A percentile compares a stretch with the other conserved stretches of the same genome.
Conservation (phyloP, 257 asterid genomes). For the Rauvolfia tetraphylla region DNA sequence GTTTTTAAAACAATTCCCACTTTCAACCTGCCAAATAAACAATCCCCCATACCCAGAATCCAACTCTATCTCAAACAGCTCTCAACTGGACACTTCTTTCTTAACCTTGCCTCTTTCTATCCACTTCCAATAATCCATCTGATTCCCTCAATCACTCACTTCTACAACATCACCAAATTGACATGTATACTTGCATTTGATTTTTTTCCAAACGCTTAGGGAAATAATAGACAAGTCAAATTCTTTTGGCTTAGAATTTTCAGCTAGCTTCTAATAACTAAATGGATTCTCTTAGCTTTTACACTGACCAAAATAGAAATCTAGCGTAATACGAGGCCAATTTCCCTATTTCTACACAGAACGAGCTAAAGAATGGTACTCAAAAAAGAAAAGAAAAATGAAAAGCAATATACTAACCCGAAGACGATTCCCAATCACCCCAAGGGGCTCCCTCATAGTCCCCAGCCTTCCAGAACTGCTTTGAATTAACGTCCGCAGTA, state of each 20-base stretch:
- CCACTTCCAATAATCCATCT: neutral
- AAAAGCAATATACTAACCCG: neutral
- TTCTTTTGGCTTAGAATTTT: too few species aligned
- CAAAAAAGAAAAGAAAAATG: neutral
- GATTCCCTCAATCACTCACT: too few species aligned
- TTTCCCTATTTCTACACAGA: neutral
- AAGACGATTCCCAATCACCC: constrained; percentile 13
- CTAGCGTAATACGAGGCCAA: neutral
- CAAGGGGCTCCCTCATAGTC: constrained; percentile 44
- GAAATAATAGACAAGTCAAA: too few species aligned
- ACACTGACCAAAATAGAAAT: neutral
- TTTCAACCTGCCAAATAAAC: neutral
- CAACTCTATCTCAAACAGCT: neutral
- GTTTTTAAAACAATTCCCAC: neutral
- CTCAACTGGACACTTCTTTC: too few species aligned
- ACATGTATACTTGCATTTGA: too few species aligned
- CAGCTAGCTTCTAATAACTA: too few species aligned
- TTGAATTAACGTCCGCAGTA: constrained; percentile 5
- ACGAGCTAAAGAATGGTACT: neutral
- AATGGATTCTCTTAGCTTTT: too few species aligned
- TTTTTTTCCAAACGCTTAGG: too few species aligned
- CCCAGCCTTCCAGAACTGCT: constrained; percentile 82
- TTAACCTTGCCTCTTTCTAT: neutral
- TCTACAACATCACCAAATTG: neutral
- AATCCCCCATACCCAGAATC: neutral